phyloP scores from a whole-genome alignment of 1,139 yeast species.

The Lodderomyces orthopsilosis region DNA sequence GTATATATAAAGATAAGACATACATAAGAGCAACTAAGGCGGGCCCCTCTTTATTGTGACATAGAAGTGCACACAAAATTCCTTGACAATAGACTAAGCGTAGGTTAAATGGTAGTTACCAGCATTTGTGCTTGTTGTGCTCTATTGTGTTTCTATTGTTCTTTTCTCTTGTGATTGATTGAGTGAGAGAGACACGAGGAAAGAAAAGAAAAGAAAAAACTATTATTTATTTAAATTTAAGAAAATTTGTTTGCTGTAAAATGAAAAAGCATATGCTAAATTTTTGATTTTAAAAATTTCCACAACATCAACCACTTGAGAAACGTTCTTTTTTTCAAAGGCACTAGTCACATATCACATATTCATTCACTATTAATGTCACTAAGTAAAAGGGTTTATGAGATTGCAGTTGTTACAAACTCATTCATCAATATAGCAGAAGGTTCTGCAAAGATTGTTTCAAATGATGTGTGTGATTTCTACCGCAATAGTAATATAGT shows the following conservation, averaged over 20 bases:
- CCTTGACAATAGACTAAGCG: neutral
- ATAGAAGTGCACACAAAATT: neutral
- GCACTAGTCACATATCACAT: neutral
- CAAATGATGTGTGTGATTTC: slow-evolving; percentile 20
- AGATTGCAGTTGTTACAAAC: slow-evolving; percentile 27
- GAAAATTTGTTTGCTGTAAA: neutral
- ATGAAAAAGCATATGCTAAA: neutral
- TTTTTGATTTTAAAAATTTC: neutral
- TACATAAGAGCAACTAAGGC: neutral
- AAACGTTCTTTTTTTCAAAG: neutral
- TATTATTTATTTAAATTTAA: neutral
- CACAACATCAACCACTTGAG: neutral
- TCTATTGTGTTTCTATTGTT: neutral
- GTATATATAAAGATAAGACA: neutral
- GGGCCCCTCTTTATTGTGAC: neutral
- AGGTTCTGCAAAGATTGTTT: slow-evolving; percentile 21
- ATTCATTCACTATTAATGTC: slow-evolving; percentile 9
- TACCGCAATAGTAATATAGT: slow-evolving; percentile 19
- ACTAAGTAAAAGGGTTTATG: slow-evolving; percentile 19
- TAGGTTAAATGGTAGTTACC: neutral
- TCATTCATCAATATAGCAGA: slow-evolving; percentile 24
- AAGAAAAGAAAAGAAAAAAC: neutral
- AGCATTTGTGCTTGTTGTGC: neutral
- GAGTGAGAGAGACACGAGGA: neutral
- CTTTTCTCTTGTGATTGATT: too few species aligned